Conservation (phyloP, 2,329 filamentous ascomycete genomes). For the Fusarium dlaminii region DNA sequence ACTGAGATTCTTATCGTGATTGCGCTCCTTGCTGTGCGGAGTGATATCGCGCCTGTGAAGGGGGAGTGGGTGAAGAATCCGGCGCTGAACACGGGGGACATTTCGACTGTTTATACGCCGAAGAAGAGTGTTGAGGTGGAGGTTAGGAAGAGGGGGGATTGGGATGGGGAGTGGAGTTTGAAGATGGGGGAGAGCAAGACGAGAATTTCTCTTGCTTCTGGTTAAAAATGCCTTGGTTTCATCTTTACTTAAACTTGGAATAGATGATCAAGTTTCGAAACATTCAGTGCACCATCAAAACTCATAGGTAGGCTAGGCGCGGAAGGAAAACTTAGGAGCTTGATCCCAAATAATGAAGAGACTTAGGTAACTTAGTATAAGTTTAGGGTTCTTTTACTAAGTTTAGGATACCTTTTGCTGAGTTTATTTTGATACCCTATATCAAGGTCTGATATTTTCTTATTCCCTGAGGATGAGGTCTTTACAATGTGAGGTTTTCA, state of each 20-base stretch:
- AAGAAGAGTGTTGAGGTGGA: conserved; percentile 27
- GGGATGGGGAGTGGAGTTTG: conserved; percentile 32
- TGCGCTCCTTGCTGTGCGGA: conserved; percentile 12
- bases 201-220: conserved; percentile 39
- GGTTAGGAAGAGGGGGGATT: conserved; percentile 4
- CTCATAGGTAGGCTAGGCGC: too few relatives aligned
- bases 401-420: neutral
- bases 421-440: fast-evolving
- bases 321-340: too few relatives aligned
- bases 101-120: conserved; percentile 15
- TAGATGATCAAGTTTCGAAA: too few relatives aligned
- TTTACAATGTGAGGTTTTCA: neutral
- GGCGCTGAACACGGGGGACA: neutral
- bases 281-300: too few relatives aligned
- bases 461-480: fast-evolving
- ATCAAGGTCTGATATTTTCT: neutral
- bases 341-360: fast-evolving
- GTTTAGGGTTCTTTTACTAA: neutral
- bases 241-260: too few relatives aligned
- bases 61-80: conserved; percentile 16
- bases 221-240: neutral
- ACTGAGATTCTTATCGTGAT: conserved; percentile 42
- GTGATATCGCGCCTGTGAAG: neutral
- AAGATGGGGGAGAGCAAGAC: conserved; percentile 40
- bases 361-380: neutral